These are phyloP conservation scores for Novymonas esmeraldas DNA, from an alignment of 208 protist genomes.

Conservation along the genomic window DNA sequence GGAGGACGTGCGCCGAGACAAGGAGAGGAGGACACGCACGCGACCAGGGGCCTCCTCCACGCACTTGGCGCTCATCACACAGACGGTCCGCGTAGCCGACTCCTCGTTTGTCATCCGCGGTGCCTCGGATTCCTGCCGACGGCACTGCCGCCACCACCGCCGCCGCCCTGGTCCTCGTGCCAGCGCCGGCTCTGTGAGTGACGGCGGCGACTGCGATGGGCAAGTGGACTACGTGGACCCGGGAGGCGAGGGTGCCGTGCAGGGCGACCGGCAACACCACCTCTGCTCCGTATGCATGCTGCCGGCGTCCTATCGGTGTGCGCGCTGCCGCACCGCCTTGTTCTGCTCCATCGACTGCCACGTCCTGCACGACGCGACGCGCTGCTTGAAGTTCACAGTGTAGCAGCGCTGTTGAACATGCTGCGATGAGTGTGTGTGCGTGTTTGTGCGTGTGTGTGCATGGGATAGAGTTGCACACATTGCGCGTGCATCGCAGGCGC, in stretches of 20 bases:
- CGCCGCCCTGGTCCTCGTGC: no score
- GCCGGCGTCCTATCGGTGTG: slow-evolving; percentile 66
- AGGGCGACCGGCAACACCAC: slow-evolving; percentile 36
- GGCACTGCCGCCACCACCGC: no score
- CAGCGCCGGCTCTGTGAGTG: no score
- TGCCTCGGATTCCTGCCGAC: no score
- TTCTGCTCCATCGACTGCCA: slow-evolving; percentile 85
- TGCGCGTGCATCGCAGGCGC: no score
- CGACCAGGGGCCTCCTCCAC: not conserved
- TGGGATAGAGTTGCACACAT: no score
- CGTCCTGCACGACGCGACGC: slow-evolving; percentile 74
- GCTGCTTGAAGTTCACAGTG: slow-evolving; percentile 82
- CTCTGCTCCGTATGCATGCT: slow-evolving; percentile 78
- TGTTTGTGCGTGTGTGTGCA: no score
- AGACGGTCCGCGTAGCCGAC: not conserved
- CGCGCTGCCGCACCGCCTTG: slow-evolving; percentile 61
- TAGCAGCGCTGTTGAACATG: slow-evolving; percentile 18
- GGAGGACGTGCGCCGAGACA: not conserved
- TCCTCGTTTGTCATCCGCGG: not conserved
- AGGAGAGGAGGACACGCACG: not conserved
- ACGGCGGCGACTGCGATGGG: no score
- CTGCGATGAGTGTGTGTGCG: no score
- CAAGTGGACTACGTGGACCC: not conserved
- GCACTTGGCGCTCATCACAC: not conserved
- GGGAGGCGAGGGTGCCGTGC: slow-evolving; percentile 4